These are phyloP conservation scores for Exophiala viscosa DNA, from an alignment of 2,329 filamentous ascomycete genomes.

Conservation along the genomic window DNA sequence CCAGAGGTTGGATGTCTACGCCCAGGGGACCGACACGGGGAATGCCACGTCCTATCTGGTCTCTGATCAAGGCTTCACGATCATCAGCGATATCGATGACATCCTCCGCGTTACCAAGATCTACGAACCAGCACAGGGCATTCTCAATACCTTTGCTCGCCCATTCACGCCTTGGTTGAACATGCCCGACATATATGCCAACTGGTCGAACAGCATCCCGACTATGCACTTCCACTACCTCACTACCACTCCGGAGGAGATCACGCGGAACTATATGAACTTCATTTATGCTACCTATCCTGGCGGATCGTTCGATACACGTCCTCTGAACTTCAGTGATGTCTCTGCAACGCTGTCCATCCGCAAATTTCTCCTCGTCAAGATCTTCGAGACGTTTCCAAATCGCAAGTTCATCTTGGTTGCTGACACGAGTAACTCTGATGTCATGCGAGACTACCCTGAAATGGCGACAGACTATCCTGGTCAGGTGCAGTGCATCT, in stretches of 20 bases:
- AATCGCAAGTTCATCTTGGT: slow-evolving; percentile 70
- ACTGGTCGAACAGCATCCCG: slow-evolving; percentile 65
- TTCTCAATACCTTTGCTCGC: slow-evolving; percentile 72
- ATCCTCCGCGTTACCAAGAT: slow-evolving; percentile 79
- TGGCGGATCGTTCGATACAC: slow-evolving; percentile 71
- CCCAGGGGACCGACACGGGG: slow-evolving; percentile 61
- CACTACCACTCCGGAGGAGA: slow-evolving; percentile 75
- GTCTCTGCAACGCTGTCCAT: slow-evolving; percentile 67
- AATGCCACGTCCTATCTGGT: slow-evolving; percentile 76
- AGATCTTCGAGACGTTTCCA: slow-evolving; percentile 72
- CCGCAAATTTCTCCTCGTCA: slow-evolving; percentile 65
- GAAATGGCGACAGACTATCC: slow-evolving; percentile 63
- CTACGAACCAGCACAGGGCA: slow-evolving; percentile 68
- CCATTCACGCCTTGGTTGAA: slow-evolving; percentile 70
- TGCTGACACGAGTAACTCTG: slow-evolving; percentile 71
- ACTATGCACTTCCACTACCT: slow-evolving; percentile 77
- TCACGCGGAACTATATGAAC: slow-evolving; percentile 70
- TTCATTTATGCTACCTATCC: slow-evolving; percentile 77
- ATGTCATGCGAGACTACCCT: slow-evolving; percentile 64
- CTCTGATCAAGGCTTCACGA: slow-evolving; percentile 64
- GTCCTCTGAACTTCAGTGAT: slow-evolving; percentile 76
- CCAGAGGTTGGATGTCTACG: slow-evolving; percentile 66
- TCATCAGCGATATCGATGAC: slow-evolving; percentile 76
- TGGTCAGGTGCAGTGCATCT: slow-evolving; percentile 71
- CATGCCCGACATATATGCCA: slow-evolving; percentile 75